These are phyloP conservation scores for Colletotrichum navitas DNA, from an alignment of 2,329 filamentous ascomycete genomes.

Conservation along the genomic window DNA sequence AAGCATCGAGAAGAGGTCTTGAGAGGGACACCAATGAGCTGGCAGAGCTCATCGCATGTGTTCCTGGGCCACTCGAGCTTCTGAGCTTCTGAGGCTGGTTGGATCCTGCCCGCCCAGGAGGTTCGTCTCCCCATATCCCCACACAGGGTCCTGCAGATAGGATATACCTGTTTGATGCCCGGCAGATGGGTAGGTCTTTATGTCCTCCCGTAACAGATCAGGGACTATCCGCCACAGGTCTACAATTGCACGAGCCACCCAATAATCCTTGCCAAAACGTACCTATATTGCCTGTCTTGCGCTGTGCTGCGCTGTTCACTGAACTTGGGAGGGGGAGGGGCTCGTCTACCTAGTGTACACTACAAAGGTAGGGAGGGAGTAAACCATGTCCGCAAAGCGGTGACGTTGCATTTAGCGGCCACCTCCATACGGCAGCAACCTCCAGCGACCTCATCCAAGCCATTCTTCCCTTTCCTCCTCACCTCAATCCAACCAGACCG, in stretches of 20 bases:
- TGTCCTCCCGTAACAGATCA: conserved; percentile 8
- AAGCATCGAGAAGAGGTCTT: conserved; percentile 7
- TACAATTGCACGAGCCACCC: conserved; percentile 17
- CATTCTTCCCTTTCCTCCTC: conserved; percentile 22
- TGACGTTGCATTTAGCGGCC: conserved; percentile 39
- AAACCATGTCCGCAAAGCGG: conserved; percentile 31
- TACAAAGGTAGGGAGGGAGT: neutral
- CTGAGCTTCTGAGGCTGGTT: conserved; percentile 32
- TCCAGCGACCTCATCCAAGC: conserved; percentile 8
- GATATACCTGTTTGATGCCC: neutral
- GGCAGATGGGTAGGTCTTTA: too few relatives aligned
- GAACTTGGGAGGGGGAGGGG: conserved; percentile 15
- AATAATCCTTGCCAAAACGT: conserved; percentile 14
- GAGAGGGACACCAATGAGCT: conserved; percentile 33
- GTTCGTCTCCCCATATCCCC: conserved; percentile 10
- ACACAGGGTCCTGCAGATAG: conserved; percentile 19
- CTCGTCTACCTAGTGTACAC: neutral
- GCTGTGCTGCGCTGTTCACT: conserved; percentile 18
- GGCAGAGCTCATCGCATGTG: conserved; percentile 35
- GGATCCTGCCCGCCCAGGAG: neutral
- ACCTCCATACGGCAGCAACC: conserved; percentile 5
- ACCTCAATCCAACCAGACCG: conserved; percentile 36
- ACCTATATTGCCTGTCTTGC: conserved; percentile 23
- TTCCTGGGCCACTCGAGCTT: conserved; percentile 14
- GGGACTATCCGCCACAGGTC: conserved; percentile 12